phyloP scores from a whole-genome alignment of 2,329 filamentous ascomycete species.

The Neonectria faginata region DNA sequence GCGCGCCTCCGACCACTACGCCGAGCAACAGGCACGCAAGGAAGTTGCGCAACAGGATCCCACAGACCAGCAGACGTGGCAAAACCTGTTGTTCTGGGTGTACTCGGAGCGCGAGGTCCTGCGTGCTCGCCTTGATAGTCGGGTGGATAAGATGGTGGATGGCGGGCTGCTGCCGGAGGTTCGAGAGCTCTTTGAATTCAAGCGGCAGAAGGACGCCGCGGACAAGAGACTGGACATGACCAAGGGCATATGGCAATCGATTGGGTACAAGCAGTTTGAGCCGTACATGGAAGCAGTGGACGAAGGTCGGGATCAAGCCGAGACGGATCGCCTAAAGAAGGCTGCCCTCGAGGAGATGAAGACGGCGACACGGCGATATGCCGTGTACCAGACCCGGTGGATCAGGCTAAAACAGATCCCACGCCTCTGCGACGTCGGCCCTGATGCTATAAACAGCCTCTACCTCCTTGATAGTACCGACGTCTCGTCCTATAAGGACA shows the following conservation, averaged over 20 bases:
- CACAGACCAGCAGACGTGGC: conserved; percentile 52
- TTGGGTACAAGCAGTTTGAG: conserved; percentile 93
- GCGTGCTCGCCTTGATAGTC: conserved; percentile 75
- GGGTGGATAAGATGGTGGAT: conserved; percentile 87
- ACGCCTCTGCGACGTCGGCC: conserved; percentile 67
- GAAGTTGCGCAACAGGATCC: conserved; percentile 42
- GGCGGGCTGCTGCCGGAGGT: conserved; percentile 64
- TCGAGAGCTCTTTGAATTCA: conserved; percentile 58
- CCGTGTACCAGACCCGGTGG: conserved; percentile 86
- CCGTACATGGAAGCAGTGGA: conserved; percentile 70
- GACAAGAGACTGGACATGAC: conserved; percentile 75
- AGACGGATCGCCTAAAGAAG: conserved; percentile 66
- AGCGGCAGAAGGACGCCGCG: conserved; percentile 49
- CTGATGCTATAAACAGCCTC: conserved; percentile 66
- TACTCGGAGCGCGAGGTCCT: conserved; percentile 78
- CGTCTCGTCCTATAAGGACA: conserved; percentile 67
- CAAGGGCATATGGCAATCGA: conserved; percentile 94
- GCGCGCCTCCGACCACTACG: conserved; percentile 87
- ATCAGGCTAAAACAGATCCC: conserved; percentile 85
- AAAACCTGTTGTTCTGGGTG: conserved; percentile 86
- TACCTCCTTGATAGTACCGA: conserved; percentile 88
- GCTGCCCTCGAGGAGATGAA: conserved; percentile 80
- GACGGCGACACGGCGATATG: conserved; percentile 87
- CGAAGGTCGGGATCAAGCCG: conserved; percentile 42
- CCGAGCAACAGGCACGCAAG: conserved; percentile 72